Evolutionary conservation across 257 asterid species (phyloP).

Genomic region (Phtheirospermum japonicum): DNA sequence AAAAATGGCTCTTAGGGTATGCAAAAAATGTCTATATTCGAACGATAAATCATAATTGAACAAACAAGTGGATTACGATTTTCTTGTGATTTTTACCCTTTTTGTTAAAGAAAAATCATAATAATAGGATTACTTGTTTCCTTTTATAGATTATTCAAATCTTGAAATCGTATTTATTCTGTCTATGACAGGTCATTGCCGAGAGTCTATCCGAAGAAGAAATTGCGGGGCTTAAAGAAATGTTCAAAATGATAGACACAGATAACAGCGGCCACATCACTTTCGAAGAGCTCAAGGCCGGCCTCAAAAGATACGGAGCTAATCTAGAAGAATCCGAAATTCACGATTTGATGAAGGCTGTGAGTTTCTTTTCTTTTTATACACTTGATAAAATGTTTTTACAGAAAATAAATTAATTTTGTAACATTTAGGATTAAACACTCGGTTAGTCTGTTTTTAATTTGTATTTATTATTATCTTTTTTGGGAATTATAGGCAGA

Average conservation of each 20-base stretch:
- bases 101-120: too few species aligned
- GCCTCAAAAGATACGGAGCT: conserved; percentile 44
- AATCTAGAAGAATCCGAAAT: conserved; percentile 45
- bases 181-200: conserved; percentile 41
- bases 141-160: not conserved
- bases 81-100: not conserved
- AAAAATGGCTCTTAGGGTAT: conserved; percentile 58
- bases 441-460: too few species aligned
- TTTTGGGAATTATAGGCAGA: conserved; percentile 36
- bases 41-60: not conserved
- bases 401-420: not conserved
- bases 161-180: conserved; percentile 4
- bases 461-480: too few species aligned
- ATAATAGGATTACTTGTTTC: too few species aligned
- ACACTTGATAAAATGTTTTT: too few species aligned
- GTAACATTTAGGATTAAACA: too few species aligned
- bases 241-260: conserved; percentile 49
- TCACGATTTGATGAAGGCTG: conserved; percentile 42
- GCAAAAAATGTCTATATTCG: not conserved
- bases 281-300: conserved; percentile 51
- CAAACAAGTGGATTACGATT: not conserved
- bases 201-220: conserved; percentile 53
- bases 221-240: conserved; percentile 47
- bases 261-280: conserved; percentile 52
- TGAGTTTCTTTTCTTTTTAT: conserved; percentile 32